Evolutionary conservation across 139 green algal species (phyloP).

Genomic region (Yamagishiella unicocca): DNA sequence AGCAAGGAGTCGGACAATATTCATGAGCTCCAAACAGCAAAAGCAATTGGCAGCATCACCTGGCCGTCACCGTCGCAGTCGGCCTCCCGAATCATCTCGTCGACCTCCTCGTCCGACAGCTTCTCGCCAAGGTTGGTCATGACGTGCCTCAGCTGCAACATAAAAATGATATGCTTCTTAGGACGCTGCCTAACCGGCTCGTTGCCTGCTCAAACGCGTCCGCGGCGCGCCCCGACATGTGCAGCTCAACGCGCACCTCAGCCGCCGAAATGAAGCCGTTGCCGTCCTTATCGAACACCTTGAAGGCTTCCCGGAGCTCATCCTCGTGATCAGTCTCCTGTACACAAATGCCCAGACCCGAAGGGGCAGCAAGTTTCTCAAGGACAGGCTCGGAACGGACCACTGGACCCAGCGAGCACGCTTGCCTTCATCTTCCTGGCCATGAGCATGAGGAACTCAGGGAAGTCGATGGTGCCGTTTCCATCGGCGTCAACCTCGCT

Average conservation of each 20-base stretch:
- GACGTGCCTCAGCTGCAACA: slow-evolving; percentile 93
- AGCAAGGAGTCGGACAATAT: too few species aligned
- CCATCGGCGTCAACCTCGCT: slow-evolving; percentile 99
- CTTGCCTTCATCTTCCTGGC: slow-evolving; percentile 98
- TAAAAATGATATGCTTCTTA: too few species aligned
- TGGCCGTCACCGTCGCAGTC: slow-evolving; percentile 93
- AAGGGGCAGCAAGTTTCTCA: neutral
- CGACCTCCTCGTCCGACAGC: slow-evolving; percentile 98
- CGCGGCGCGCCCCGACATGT: too few species aligned
- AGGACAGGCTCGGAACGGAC: too few species aligned
- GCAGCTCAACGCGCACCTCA: slow-evolving; percentile 75
- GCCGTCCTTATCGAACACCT: slow-evolving; percentile 99
- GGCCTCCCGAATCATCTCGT: slow-evolving; percentile 98
- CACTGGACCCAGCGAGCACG: too few species aligned
- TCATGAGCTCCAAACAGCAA: too few species aligned
- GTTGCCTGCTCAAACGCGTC: too few species aligned
- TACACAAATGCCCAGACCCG: too few species aligned
- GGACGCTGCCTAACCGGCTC: too few species aligned
- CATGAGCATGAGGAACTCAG: slow-evolving; percentile 99
- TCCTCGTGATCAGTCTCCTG: slow-evolving; percentile 97
- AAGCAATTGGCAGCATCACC: slow-evolving; percentile 32
- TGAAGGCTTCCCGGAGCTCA: slow-evolving; percentile 99
- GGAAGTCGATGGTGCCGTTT: slow-evolving; percentile 99
- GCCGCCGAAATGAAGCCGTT: slow-evolving; percentile 99
- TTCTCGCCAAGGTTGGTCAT: slow-evolving; percentile 99